Base-by-base conservation (phyloP, 768 basidiomycete genomes). In the Vararia minispora region DNA sequence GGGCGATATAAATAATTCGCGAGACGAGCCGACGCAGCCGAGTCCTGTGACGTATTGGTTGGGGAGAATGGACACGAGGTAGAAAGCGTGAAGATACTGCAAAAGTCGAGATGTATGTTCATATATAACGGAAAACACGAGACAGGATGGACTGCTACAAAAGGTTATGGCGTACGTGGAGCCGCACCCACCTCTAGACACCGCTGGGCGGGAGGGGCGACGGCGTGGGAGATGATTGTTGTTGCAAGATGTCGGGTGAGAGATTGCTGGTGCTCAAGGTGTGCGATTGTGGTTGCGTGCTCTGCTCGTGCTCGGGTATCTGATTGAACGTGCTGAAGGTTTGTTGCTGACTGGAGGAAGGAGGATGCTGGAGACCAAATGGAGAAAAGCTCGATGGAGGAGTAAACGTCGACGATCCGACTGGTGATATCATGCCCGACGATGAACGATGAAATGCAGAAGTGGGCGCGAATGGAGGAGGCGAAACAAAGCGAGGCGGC, bases 401-500 rank as follows among this genome's bases (percentile, higher is more conserved):
- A 40, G 47, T 48, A 38, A 46, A 55, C 34, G 46, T 52, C 50
- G 48, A 49, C 35, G 43, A 45, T 41, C 43, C 51, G 33, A 44
- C 45, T 30, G 53, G 47, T n/a, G 51, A 50, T 45, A 51, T 55
- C 40, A 49, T 42, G 28, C 45, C 43, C 21, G 43, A 43, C 37
- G 35, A 49, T 23, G 50, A 18, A 24, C 44, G 47, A 26, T 39
- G 46, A 28, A 29, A 35, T 36, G 32, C 41, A 43, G 43, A 33
- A 16, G 43, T 41, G 22, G 34, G 50, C 23, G 47, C 42, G 16
- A 39, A 24, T 13, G 58, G 58, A 16, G 60, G 57, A 8, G 61
- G 59, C 16, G 58, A 60, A 39, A 58, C 52, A 39, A 63, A 62
- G 35, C 60, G 55, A 2, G 61, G 58, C 17, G 61, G 61, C 4